phyloP scores from a whole-genome alignment of 306 rosid species.

The Rosa multiflora region DNA sequence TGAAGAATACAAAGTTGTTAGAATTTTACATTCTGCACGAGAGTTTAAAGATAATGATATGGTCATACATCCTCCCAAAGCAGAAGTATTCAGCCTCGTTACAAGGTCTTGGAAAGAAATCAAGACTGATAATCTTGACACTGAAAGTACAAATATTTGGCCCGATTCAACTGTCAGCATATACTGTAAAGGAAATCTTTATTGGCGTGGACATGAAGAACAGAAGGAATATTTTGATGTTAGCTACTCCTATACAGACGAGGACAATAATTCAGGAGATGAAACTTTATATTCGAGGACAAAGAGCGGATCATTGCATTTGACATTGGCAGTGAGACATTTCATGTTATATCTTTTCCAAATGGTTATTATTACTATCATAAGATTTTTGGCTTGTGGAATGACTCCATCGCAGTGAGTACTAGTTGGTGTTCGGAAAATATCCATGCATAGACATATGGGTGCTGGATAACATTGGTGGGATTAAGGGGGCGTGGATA shows the following conservation, averaged over 20 bases:
- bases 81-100: slow-evolving; percentile 4
- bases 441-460: background rate
- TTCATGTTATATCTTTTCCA: background rate
- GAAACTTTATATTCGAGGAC: no score
- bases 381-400: background rate
- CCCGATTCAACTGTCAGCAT: background rate
- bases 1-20: background rate
- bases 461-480: background rate
- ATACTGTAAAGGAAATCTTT: background rate
- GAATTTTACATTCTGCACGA: background rate
- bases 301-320: no score
- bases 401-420: background rate
- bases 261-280: background rate
- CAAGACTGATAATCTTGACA: background rate
- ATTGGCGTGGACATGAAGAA: background rate
- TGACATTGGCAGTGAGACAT: no score
- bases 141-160: background rate
- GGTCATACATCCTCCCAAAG: background rate
- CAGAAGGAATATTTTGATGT: background rate
- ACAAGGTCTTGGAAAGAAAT: slow-evolving; percentile 21
- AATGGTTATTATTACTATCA: background rate
- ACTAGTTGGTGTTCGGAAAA: background rate
- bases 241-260: background rate
- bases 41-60: background rate
- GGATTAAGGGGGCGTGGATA: slow-evolving; percentile 7